Conservation (phyloP, 768 basidiomycete genomes). For the Dacryopinax spathularia region DNA sequence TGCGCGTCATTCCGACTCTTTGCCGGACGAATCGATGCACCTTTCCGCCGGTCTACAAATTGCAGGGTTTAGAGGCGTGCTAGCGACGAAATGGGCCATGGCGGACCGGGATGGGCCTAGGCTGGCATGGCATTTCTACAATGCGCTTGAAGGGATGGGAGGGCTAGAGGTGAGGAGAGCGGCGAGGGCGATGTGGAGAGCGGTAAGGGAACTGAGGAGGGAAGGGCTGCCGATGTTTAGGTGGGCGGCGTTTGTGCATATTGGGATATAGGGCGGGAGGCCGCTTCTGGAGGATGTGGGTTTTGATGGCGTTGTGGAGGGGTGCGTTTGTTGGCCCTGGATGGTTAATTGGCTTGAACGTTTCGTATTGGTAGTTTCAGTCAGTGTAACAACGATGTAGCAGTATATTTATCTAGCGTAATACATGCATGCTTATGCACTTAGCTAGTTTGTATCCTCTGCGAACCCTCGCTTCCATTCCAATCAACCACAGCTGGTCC, state of each 20-base stretch:
- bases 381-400: too few relatives aligned
- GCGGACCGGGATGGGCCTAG: constrained; percentile 5
- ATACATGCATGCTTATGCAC: too few relatives aligned
- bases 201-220: background rate
- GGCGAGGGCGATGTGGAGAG: background rate
- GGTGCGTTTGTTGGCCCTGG: too few relatives aligned
- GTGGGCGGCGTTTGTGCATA: background rate
- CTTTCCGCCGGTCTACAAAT: constrained; percentile 4
- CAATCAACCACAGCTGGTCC: too few relatives aligned
- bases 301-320: too few relatives aligned
- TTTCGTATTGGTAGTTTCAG: too few relatives aligned
- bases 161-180: background rate
- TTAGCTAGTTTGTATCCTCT: too few relatives aligned
- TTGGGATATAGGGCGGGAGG: too few relatives aligned
- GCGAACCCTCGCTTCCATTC: too few relatives aligned
- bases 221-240: background rate
- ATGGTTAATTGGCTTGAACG: too few relatives aligned
- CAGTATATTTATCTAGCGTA: too few relatives aligned
- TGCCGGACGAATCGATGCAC: constrained; percentile 4
- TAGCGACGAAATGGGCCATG: constrained; percentile 7
- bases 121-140: constrained; percentile 1
- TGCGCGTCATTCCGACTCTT: background rate
- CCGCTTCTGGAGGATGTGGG: too few relatives aligned
- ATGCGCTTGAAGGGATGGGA: background rate
- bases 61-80: constrained; percentile 5